Conservation (phyloP, 352 stramenopile species). For the Phytophthora meadii region DNA sequence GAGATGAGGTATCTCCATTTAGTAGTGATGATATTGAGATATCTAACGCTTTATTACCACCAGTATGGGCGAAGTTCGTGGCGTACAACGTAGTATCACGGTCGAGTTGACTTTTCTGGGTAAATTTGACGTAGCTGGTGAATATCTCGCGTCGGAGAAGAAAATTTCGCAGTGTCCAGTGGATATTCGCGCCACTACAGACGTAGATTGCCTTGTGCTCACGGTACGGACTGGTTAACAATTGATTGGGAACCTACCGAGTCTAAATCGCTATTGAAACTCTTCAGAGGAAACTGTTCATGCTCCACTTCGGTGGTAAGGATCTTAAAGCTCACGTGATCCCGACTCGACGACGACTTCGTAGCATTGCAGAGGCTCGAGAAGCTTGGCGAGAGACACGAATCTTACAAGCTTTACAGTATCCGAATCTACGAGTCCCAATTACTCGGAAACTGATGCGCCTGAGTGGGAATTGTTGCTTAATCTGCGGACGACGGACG, state of each 20-base stretch:
- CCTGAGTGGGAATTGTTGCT: constrained; percentile 78
- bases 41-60: background rate
- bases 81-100: constrained; percentile 72
- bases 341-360: constrained; percentile 53
- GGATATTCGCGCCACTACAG: constrained; percentile 75
- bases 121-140: constrained; percentile 83
- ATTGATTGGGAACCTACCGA: background rate
- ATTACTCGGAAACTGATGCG: constrained; percentile 89
- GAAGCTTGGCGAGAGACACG: constrained; percentile 81
- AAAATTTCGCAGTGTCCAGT: constrained; percentile 71
- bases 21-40: background rate
- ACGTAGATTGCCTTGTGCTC: constrained; percentile 78
- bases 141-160: constrained; percentile 80
- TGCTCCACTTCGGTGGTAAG: constrained; percentile 69
- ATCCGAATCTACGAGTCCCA: constrained; percentile 72
- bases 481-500: constrained; percentile 74
- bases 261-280: background rate
- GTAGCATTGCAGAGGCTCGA: constrained; percentile 56
- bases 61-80: constrained; percentile 62
- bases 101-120: constrained; percentile 81
- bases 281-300: constrained; percentile 75
- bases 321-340: constrained; percentile 69
- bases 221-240: constrained; percentile 44
- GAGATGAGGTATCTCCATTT: constrained; percentile 50
- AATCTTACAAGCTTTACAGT: constrained; percentile 70